Evolutionary conservation across 2,329 filamentous ascomycete genomes (phyloP).

Genomic region (Bipolaris gigantea): DNA sequence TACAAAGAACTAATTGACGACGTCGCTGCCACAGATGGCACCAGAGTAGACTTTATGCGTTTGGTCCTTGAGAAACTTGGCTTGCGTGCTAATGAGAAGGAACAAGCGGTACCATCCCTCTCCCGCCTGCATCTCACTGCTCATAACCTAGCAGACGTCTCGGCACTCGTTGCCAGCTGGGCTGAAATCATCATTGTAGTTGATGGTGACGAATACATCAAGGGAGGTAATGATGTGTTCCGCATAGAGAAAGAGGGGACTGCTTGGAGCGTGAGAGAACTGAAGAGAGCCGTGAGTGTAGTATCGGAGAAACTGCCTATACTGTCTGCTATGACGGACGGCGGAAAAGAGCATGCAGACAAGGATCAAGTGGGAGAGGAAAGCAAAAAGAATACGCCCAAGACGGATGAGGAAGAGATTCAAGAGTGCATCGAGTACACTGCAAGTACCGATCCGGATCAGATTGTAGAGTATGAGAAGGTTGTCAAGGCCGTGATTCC

Average conservation of each 20-base stretch:
- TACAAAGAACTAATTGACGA: constrained; percentile 71
- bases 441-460: constrained; percentile 49
- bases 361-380: constrained; percentile 16
- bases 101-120: constrained; percentile 72
- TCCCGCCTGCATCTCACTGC: constrained; percentile 83
- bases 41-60: constrained; percentile 74
- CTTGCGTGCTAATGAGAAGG: constrained; percentile 72
- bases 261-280: constrained; percentile 31
- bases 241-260: constrained; percentile 69
- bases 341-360: neutral
- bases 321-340: constrained; percentile 31
- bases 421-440: constrained; percentile 36
- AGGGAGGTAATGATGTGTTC: constrained; percentile 81
- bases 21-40: constrained; percentile 68
- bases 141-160: constrained; percentile 63
- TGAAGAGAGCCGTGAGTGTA: constrained; percentile 42
- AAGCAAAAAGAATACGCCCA: constrained; percentile 27
- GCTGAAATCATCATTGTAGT: constrained; percentile 68
- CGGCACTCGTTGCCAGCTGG: constrained; percentile 67
- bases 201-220: constrained; percentile 70
- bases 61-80: constrained; percentile 79
- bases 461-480: constrained; percentile 73
- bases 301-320: constrained; percentile 34
- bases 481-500: constrained; percentile 73
- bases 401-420: constrained; percentile 36